phyloP scores from a whole-genome alignment of 208 protist genomes.

The Trypanosoma melophagium region DNA sequence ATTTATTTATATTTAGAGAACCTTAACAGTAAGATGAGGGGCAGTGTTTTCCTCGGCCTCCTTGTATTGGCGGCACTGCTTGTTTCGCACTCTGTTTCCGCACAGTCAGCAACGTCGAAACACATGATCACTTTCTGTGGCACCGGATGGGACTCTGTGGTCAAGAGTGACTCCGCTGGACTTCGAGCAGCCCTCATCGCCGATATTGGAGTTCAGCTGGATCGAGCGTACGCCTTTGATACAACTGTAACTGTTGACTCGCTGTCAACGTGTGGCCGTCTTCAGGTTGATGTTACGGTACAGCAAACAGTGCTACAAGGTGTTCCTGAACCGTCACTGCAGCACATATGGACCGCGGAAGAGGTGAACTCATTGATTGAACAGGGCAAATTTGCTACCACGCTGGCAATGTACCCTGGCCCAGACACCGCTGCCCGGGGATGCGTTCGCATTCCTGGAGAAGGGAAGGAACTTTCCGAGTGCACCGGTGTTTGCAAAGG shows the following conservation, averaged over 20 bases:
- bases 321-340: neutral
- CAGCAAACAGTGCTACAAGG: neutral
- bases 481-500: neutral
- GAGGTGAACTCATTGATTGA: slow-evolving; percentile 25
- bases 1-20: too few relatives aligned
- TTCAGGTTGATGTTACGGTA: slow-evolving; percentile 9
- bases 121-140: slow-evolving; percentile 11
- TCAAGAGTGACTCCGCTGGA: neutral
- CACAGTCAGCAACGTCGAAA: slow-evolving; percentile 3
- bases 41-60: neutral
- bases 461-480: neutral
- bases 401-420: slow-evolving; percentile 6
- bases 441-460: neutral
- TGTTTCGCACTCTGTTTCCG: neutral
- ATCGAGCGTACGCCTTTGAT: slow-evolving; percentile 6
- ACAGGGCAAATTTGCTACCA: slow-evolving; percentile 3
- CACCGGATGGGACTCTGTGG: slow-evolving; percentile 1
- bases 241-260: slow-evolving; percentile 4
- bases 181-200: slow-evolving; percentile 2
- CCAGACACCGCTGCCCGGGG: neutral
- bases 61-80: neutral
- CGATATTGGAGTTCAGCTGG: slow-evolving; percentile 5
- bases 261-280: neutral
- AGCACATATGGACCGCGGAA: slow-evolving; percentile 16
- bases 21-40: neutral